Conservation (phyloP, 176 grass and related monocot genomes). For the Panicum miliaceum region DNA sequence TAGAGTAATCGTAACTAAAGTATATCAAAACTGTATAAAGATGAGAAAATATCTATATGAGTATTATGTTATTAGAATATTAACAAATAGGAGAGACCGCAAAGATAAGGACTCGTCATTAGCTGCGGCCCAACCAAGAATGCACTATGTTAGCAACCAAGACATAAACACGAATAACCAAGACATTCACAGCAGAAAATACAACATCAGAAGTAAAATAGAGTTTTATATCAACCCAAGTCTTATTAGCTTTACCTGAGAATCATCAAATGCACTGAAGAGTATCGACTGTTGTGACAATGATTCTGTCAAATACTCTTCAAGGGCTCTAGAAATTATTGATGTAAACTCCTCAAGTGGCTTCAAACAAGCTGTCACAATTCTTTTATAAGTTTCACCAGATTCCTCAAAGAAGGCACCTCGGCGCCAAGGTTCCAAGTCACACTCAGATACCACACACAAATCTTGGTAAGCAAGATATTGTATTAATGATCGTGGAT, state of each 20-base stretch:
- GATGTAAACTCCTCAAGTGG: conserved; percentile 77
- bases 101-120: too few species aligned
- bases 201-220: background rate
- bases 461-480: conserved; percentile 96
- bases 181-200: background rate
- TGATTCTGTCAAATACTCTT: conserved; percentile 63
- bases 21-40: too few species aligned
- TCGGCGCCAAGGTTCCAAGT: conserved; percentile 82
- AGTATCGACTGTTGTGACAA: conserved; percentile 73
- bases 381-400: conserved; percentile 89
- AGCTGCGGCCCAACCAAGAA: too few species aligned
- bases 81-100: too few species aligned
- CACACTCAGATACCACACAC: conserved; percentile 80
- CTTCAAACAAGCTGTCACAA: conserved; percentile 72
- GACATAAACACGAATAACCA: conserved; percentile 6
- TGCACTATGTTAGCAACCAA: background rate
- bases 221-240: background rate
- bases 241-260: conserved; percentile 55
- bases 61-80: too few species aligned
- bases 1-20: too few species aligned
- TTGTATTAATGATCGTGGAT: conserved; percentile 68
- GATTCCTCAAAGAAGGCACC: conserved; percentile 88
- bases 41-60: too few species aligned
- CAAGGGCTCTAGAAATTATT: conserved; percentile 70
- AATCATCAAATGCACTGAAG: conserved; percentile 78